Conservation (phyloP, 169 alveolate species). For the Eimeria maxima region DNA sequence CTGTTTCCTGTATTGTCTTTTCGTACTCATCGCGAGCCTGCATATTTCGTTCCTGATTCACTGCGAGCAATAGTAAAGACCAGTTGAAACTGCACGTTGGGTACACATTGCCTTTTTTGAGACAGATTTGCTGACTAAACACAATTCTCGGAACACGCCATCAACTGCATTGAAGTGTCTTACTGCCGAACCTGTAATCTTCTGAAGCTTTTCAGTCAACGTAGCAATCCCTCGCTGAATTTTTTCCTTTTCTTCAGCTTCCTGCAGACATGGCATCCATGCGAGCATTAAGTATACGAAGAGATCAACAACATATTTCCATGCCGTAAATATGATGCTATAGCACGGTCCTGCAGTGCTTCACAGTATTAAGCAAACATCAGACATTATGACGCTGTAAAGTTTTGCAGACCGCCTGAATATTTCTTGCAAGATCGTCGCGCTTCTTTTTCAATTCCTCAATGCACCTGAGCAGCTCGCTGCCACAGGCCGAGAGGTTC, state of each 20-base stretch:
- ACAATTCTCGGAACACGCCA: not conserved
- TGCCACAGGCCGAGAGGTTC: conserved; percentile 91
- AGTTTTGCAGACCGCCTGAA: conserved; percentile 23
- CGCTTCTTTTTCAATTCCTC: conserved; percentile 95
- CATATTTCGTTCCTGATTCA: conserved; percentile 91
- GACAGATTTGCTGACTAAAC: not conserved
- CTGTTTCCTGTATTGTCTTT: conserved; percentile 96
- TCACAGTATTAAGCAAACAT: not conserved
- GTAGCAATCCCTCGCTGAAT: conserved; percentile 92
- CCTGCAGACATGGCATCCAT: conserved; percentile 81
- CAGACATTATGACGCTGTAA: not conserved
- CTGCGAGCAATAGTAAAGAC: conserved; percentile 79
- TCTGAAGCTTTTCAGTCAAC: conserved; percentile 91
- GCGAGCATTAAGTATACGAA: not conserved
- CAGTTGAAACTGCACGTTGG: not conserved
- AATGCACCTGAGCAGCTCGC: conserved; percentile 94
- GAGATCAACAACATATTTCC: not conserved
- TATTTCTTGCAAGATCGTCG: conserved; percentile 87
- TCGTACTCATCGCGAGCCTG: conserved; percentile 95
- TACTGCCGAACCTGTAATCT: conserved; percentile 85
- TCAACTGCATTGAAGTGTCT: not conserved
- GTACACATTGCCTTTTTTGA: not conserved
- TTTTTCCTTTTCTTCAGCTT: conserved; percentile 92
- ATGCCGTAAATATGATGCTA: not conserved
- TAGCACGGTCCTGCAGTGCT: not conserved